A percentile compares a stretch with the other conserved stretches of the same genome.
phyloP scores from a whole-genome alignment of 768 basidiomycete species.

The Tricholoma furcatifolium region DNA sequence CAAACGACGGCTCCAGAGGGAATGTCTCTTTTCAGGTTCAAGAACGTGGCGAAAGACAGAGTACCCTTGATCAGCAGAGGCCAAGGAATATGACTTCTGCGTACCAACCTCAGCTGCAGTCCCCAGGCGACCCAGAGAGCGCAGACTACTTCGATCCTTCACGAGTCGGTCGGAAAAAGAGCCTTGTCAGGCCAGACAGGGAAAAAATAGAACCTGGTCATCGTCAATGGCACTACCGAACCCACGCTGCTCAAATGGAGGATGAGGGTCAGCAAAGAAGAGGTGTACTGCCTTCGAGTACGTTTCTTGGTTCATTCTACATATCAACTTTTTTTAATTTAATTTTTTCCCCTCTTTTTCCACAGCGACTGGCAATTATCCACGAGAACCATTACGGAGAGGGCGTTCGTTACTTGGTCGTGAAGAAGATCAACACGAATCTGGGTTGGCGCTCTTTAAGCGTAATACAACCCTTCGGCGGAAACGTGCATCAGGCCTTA shows the following conservation, averaged over 20 bases:
- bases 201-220: constrained; percentile 96
- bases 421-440: constrained; percentile 89
- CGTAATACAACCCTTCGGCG: constrained; percentile 78
- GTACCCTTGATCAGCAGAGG: constrained; percentile 53
- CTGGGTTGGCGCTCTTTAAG: constrained; percentile 90
- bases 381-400: constrained; percentile 62
- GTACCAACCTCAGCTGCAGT: constrained; percentile 34
- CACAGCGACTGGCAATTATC: constrained; percentile 78
- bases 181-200: constrained; percentile 87
- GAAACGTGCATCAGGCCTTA: constrained; percentile 47
- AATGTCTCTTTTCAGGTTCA: constrained; percentile 68
- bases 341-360: constrained; percentile 1
- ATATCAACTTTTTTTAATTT: constrained; percentile 9
- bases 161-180: constrained; percentile 80
- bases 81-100: constrained; percentile 47
- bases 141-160: constrained; percentile 43
- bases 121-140: constrained; percentile 39
- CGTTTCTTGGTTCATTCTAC: constrained; percentile 32
- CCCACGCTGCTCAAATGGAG: constrained; percentile 77
- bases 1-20: constrained; percentile 34
- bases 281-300: constrained; percentile 81
- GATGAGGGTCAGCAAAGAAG: constrained; percentile 59
- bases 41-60: constrained; percentile 70
- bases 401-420: constrained; percentile 89
- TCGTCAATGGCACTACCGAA: constrained; percentile 92